Percentiles rank a stretch among this genome's conserved stretches.
Evolutionary conservation across 495 filamentous ascomycete genomes (phyloP).

Genomic region (Trichoderma orchidacearum): DNA sequence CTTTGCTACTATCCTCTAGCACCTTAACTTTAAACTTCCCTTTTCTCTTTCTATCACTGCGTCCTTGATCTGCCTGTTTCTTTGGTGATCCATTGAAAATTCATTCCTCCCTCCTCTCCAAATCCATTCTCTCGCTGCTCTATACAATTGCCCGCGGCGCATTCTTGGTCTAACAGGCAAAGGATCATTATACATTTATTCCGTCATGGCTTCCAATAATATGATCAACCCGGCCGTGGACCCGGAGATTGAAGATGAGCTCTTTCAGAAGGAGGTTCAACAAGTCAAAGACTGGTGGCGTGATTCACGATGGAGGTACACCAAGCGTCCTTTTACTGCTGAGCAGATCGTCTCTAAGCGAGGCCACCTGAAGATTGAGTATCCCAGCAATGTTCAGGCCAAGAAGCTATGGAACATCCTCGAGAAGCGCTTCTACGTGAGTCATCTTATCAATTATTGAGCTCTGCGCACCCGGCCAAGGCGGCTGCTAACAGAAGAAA

Average conservation of each 20-base stretch:
- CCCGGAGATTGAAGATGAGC: constrained; percentile 62
- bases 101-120: background rate
- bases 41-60: constrained; percentile 5
- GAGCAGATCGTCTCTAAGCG: constrained; percentile 95
- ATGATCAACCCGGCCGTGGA: constrained; percentile 38
- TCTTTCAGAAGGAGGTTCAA: constrained; percentile 67
- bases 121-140: background rate
- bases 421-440: constrained; percentile 70
- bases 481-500: background rate
- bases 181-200: constrained; percentile 2
- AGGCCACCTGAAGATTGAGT: constrained; percentile 82
- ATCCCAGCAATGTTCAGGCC: constrained; percentile 71
- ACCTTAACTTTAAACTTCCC: constrained; percentile 4
- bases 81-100: background rate
- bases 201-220: constrained; percentile 40
- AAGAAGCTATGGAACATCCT: constrained; percentile 94
- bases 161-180: background rate
- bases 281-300: constrained; percentile 91
- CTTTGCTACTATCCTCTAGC: too few species aligned
- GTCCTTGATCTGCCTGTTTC: constrained; percentile 1
- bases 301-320: constrained; percentile 82
- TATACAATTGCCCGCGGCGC: background rate
- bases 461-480: background rate
- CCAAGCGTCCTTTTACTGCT: constrained; percentile 83
- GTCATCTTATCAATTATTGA: constrained; percentile 5